Conservation (phyloP, 2,329 filamentous ascomycete species). For the Aspergillus eucalypticola region DNA sequence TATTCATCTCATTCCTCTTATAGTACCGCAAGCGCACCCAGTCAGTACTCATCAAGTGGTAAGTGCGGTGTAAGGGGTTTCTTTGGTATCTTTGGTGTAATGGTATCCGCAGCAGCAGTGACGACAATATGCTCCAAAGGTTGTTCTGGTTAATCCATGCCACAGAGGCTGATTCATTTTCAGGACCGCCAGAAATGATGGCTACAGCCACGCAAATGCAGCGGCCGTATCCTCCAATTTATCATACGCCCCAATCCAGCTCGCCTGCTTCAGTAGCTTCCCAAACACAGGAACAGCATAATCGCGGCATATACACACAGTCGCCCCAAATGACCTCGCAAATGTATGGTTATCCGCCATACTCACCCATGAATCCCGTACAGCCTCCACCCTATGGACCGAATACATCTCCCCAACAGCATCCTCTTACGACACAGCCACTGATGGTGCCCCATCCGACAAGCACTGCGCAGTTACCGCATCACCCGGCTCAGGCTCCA, state of each 20-base stretch:
- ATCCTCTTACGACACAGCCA: constrained; percentile 57
- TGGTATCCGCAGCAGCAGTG: not conserved
- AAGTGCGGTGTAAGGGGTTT: constrained; percentile 42
- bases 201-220: constrained; percentile 65
- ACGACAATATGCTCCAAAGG: too few species aligned
- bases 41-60: constrained; percentile 87
- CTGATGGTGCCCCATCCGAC: constrained; percentile 54
- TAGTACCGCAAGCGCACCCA: constrained; percentile 76
- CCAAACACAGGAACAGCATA: constrained; percentile 83
- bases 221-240: constrained; percentile 82
- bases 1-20: constrained; percentile 82
- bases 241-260: constrained; percentile 93
- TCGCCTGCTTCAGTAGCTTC: constrained; percentile 92
- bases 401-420: constrained; percentile 56
- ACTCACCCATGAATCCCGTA: constrained; percentile 54
- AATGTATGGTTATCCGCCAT: constrained; percentile 74
- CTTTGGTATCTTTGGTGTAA: not conserved
- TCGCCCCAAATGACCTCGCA: constrained; percentile 78
- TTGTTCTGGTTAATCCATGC: not conserved
- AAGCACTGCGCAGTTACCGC: constrained; percentile 43
- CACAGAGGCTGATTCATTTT: constrained; percentile 59
- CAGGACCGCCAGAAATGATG: constrained; percentile 74
- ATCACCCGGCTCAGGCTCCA: constrained; percentile 44
- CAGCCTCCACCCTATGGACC: constrained; percentile 60
- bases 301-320: constrained; percentile 78